phyloP scores from a whole-genome alignment of 805 yeast species.

The Nakazawaea ernobii region DNA sequence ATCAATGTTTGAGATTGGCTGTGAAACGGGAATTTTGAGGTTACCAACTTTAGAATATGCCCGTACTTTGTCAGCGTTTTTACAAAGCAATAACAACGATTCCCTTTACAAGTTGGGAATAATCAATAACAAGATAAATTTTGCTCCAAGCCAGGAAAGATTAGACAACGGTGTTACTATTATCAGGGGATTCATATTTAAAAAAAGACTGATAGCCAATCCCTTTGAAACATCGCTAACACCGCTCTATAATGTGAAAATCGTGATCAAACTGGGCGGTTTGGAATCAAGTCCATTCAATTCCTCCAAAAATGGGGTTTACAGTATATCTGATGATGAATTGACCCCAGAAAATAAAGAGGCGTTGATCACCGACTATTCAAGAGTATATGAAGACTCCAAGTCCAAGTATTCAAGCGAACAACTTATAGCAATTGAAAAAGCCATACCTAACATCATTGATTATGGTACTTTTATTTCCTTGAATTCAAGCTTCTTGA shows the following conservation, averaged over 20 bases:
- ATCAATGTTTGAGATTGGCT: conserved; percentile 20
- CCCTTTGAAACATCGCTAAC: conserved; percentile 2
- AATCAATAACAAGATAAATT: conserved; percentile 29
- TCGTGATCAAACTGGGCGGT: conserved; percentile 5
- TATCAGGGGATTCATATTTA: conserved; percentile 6
- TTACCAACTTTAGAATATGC: conserved; percentile 31
- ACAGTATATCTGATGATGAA: conserved; percentile 7
- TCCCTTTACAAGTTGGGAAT: conserved; percentile 23
- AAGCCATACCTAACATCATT: conserved; percentile 3
- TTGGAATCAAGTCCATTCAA: background rate
- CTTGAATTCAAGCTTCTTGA: background rate
- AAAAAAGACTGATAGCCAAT: background rate
- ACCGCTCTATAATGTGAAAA: conserved; percentile 9
- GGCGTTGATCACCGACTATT: conserved; percentile 10
- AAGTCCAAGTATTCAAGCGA: background rate
- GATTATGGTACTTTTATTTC: conserved; percentile 10
- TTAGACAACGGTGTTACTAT: background rate
- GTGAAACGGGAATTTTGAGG: conserved; percentile 21
- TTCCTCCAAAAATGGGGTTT: conserved; percentile 12
- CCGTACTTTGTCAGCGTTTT: conserved; percentile 16
- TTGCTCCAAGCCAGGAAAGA: conserved; percentile 27
- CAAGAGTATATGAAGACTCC: conserved; percentile 1
- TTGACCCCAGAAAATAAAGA: conserved; percentile 8
- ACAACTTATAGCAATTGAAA: conserved; percentile 15
- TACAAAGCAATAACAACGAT: conserved; percentile 12